Percentiles rank a stretch among this genome's conserved stretches.
These are phyloP conservation scores for Akanthomyces lecanii DNA, from an alignment of 2,329 filamentous ascomycete genomes.

Conservation along the genomic window DNA sequence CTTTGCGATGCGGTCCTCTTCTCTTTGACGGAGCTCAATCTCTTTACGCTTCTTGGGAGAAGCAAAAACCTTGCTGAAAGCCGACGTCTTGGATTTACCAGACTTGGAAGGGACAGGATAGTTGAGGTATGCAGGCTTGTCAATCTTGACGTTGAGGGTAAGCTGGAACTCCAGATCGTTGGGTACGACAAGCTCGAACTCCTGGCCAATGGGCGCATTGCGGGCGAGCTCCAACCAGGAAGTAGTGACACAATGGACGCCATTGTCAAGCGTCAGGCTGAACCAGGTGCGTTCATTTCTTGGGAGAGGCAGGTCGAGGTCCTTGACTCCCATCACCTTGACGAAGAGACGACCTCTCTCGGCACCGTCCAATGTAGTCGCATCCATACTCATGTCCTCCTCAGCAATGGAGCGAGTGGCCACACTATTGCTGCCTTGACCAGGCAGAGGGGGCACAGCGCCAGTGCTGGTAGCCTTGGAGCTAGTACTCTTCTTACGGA, in stretches of 20 bases:
- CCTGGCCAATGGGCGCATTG: constrained; percentile 91
- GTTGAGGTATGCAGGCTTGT: constrained; percentile 65
- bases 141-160: constrained; percentile 90
- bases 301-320: constrained; percentile 85
- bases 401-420: constrained; percentile 64
- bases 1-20: constrained; percentile 68
- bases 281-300: constrained; percentile 91
- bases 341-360: constrained; percentile 92
- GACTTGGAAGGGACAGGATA: constrained; percentile 57
- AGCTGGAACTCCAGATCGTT: constrained; percentile 99
- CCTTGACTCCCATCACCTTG: constrained; percentile 97
- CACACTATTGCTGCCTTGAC: constrained; percentile 73
- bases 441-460: constrained; percentile 76
- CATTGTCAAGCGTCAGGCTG: constrained; percentile 95
- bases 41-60: constrained; percentile 97
- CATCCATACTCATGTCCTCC: constrained; percentile 56
- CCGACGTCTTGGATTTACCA: constrained; percentile 70
- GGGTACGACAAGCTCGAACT: constrained; percentile 95
- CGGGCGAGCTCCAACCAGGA: constrained; percentile 90
- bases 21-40: constrained; percentile 75
- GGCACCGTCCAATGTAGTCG: constrained; percentile 66
- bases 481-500: constrained; percentile 62
- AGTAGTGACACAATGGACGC: constrained; percentile 94
- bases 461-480: constrained; percentile 43
- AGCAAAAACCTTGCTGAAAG: constrained; percentile 87